Evolutionary conservation across 2,329 filamentous ascomycete genomes (phyloP), one percentile per base, ranked within the genome.

Genomic region (Colletotrichum tabaci): DNA sequence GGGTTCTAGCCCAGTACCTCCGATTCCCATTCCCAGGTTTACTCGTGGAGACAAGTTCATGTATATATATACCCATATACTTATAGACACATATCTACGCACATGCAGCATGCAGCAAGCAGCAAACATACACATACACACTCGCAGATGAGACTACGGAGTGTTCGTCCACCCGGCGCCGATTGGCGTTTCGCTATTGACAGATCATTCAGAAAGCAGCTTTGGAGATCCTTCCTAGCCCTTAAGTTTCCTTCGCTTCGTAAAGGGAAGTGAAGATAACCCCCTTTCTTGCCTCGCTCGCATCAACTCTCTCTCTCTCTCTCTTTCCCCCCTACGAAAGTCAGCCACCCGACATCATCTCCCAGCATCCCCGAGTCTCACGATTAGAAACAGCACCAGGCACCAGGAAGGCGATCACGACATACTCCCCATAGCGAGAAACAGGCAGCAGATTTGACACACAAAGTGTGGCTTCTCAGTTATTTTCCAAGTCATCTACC

Each of bases 401-500:
- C 35, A 38, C 35, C 35, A 38, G 35, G 35, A 38, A 38, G 35
- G 35, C 42, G 8, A 60, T 38, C 26, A 46, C 23, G 21, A 30
- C 47, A 40, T 35, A 42, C 18, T 52, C 16, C 23, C 2, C 35
- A 35, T 8, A 15, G 35, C 4, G 30, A 26, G 38, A 57, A 47
- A 15, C 50, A 35, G 53, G 38, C 26, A 15, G 23, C 58, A 61
- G 53, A 4, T 50, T 53, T 47, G 38, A 52, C 68, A 63, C 65
- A 62, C 57, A 21, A 21, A 35, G 55, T 72, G 66, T 60, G 69
- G 30, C 21, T 64, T 68, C 66, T 72, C 65, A 15, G 23, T 49
- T 62, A 61, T 61, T 58, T 66, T 70, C 26, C 58, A 60, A 58
- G 52, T 61, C 65, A 38, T 69, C 69, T 72, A 64, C 65, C 26